Evolutionary conservation across 106 monocot genomes (phyloP).

Genomic region (Dendrobium catenatum): DNA sequence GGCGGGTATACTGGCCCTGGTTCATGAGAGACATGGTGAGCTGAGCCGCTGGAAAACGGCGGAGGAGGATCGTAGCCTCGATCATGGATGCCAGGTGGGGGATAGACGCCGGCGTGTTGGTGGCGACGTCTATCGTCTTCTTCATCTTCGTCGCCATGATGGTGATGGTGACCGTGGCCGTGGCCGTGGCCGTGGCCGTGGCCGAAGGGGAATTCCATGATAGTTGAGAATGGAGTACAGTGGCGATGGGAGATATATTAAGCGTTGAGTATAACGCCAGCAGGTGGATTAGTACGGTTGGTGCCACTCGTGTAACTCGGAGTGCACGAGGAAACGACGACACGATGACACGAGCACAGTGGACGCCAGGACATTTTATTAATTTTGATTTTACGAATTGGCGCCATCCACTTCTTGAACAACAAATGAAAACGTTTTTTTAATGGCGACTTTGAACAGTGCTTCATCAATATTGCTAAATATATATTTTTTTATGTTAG

Average conservation of each 20-base stretch:
- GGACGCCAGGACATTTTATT: too few relatives aligned
- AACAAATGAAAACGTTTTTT: too few relatives aligned
- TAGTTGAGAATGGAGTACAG: neutral
- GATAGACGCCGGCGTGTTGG: neutral
- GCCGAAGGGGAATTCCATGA: conserved; percentile 3
- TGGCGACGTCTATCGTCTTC: neutral
- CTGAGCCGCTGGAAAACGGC: neutral
- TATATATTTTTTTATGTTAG: too few relatives aligned
- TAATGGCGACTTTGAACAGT: too few relatives aligned
- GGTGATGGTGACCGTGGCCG: neutral
- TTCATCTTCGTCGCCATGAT: neutral
- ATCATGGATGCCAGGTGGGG: neutral
- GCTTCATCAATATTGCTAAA: too few relatives aligned
- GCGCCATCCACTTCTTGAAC: too few relatives aligned
- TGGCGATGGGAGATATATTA: neutral
- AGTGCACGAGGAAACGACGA: too few relatives aligned
- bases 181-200: neutral
- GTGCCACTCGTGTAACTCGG: too few relatives aligned
- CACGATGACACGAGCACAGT: too few relatives aligned
- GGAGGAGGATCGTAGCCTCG: conserved; percentile 2
- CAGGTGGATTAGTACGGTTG: too few relatives aligned
- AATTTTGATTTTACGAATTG: too few relatives aligned
- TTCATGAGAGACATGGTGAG: neutral
- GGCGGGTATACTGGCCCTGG: neutral
- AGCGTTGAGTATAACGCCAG: too few relatives aligned